Evolutionary conservation across 176 grass and related monocot genomes (phyloP).

Genomic region (Leersia perrieri): DNA sequence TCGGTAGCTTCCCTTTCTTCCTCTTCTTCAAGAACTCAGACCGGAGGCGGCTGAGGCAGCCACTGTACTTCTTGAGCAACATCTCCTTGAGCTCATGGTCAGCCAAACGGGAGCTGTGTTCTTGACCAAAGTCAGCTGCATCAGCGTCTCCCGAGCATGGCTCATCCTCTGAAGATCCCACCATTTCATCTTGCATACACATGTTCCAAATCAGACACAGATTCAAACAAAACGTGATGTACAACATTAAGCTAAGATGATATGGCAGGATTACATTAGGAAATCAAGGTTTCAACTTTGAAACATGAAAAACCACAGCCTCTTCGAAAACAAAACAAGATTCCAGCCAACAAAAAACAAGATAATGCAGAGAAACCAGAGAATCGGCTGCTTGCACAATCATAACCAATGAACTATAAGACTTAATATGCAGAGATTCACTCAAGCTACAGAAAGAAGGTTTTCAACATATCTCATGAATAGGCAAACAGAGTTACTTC

Average conservation of each 20-base stretch:
- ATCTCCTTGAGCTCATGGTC: conserved; percentile 94
- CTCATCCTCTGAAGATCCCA: conserved; percentile 81
- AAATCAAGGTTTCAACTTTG: not conserved
- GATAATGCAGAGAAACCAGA: not conserved
- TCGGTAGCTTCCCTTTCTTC: conserved; percentile 97
- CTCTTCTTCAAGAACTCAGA: conserved; percentile 98
- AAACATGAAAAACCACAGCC: not conserved
- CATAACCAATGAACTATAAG: not conserved
- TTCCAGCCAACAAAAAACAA: not conserved
- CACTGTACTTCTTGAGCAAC: conserved; percentile 98
- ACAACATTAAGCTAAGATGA: not conserved
- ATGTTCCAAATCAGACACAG: not conserved
- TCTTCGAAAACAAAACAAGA: not conserved
- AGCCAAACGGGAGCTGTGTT: conserved; percentile 47
- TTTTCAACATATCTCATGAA: not conserved
- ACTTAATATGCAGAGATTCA: not conserved
- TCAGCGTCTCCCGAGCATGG: conserved; percentile 64
- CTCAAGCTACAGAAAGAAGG: not conserved
- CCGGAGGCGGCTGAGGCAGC: conserved; percentile 73
- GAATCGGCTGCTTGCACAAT: not conserved
- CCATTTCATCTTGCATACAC: conserved; percentile 57
- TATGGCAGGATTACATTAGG: not conserved
- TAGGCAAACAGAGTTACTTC: not conserved
- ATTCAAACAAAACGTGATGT: not conserved
- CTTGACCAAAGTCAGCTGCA: conserved; percentile 28